Base-by-base conservation (phyloP, 2,329 filamentous ascomycete species). In the Stagonosporopsis tanaceti region DNA sequence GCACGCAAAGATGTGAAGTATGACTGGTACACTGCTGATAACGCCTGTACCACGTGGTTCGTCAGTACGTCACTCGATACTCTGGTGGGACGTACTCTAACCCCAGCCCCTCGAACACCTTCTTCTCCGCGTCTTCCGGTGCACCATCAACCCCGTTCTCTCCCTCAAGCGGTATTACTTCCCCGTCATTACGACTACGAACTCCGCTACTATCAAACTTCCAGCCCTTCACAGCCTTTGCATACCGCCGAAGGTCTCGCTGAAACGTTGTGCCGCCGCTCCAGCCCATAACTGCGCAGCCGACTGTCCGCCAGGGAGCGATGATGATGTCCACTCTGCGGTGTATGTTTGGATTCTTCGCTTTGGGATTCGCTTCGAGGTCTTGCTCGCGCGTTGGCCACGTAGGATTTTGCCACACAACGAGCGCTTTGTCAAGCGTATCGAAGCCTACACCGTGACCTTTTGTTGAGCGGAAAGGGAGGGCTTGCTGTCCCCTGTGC, bases 161-260 rank as follows among this genome's bases (percentile, higher is more conserved):
- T 69, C 83, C 71, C 80, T 89, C 84, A 12, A 95, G 68, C 73
- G 95, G 88, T n/a, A 88, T 69, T 0, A 94, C 85, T 80, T 88
- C 88, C 3, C 91, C 91, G 51, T 87, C 86, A 8, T 69, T 75
- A 8, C 88, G 82, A 67, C 87, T 87, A 41, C 93, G 84, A 11
- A 97, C 85, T 0, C 95, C 95, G 68, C 91, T 96, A 61, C 90
- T 95, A 72, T 97, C 93, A 71, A 98, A 98, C 74, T 95, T 96
- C 82, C 92, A 89, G 0, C 81, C 81, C 67, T 85, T 88, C 55
- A 84, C 81, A 35, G 87, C 83, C 75, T 91, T 93, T 59, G 89
- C 92, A 76, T 94, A 96, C 32, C 89, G 81, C 38, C 94, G 82
- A 51, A 98, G 74, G 74, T 98, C 95, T 24, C 94, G 82, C 79